Percentiles rank a stretch among this genome's conserved stretches.
phyloP scores from a whole-genome alignment of 2,329 filamentous ascomycete species.

The Fusarium sp. region DNA sequence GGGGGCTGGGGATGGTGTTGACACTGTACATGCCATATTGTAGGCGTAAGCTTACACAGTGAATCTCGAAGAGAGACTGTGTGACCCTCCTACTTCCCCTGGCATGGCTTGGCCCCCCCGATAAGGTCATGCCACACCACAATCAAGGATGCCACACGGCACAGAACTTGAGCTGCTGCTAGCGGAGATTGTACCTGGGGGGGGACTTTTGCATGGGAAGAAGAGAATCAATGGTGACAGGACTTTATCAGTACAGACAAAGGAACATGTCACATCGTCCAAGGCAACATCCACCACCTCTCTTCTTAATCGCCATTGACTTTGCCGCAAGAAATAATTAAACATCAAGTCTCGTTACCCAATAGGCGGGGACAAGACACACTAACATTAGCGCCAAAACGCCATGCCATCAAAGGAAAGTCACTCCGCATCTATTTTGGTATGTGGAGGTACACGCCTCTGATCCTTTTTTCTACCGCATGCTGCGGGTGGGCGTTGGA shows the following conservation, averaged over 20 bases:
- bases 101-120: slow-evolving; percentile 38
- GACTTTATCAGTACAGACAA: neutral
- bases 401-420: slow-evolving; percentile 19
- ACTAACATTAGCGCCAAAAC: neutral
- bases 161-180: neutral
- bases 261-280: neutral
- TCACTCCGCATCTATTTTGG: slow-evolving; percentile 20
- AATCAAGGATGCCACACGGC: neutral
- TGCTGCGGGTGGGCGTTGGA: slow-evolving; percentile 28
- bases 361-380: neutral
- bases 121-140: slow-evolving; percentile 38
- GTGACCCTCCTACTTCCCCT: slow-evolving; percentile 23
- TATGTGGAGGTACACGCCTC: slow-evolving; percentile 20
- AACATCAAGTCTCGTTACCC: neutral
- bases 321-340: neutral
- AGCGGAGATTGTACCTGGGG: neutral
- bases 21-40: slow-evolving; percentile 28
- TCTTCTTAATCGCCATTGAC: neutral
- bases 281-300: neutral
- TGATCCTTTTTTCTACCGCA: slow-evolving; percentile 3
- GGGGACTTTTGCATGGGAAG: neutral
- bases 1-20: slow-evolving; percentile 3
- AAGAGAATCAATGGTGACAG: neutral
- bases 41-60: slow-evolving; percentile 22
- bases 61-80: slow-evolving; percentile 3